Evolutionary conservation across 805 yeast species (phyloP), one percentile per base, ranked within the genome.

Genomic region (Saturnispora serradocipensis): DNA sequence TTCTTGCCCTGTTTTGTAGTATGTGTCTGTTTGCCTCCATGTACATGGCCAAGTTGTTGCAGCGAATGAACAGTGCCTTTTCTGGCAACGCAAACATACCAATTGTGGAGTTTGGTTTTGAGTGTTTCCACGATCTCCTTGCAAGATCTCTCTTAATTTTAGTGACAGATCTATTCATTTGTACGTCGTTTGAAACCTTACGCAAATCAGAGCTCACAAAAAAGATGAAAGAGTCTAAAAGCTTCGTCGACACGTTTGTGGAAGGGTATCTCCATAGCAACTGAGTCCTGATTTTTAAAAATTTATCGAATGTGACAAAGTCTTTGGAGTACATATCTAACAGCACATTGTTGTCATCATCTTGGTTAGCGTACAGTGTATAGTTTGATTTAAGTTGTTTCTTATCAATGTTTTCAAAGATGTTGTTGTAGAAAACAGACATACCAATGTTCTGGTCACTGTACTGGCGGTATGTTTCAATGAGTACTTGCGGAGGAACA

Each of bases 121-220:
- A 73, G 63, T 89, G 96, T 59, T 77, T 78, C 99, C 99, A 93
- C 1, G 96, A 84, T 56, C 95, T 79, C 67, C 98, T 79, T 3
- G 95, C 95, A 53, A 91, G 68, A 61, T 89, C 96, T 61, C 98
- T 79, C 42, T 89, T 77, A 24, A 90, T 74, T 61, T 86, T 86
- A 22, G 77, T 76, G 36, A 82, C 68, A 4, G 88, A 74, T 56
- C 80, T 74, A 53, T 69, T 69, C 24, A 63, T 45, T n/a, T 50
- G 46, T 35, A 48, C 46, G 4, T 34, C 40, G 9, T 46, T 18
- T 56, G 15, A 58, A 56, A 55, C 52, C 53, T 53, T 66, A 52
- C 55, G 64, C 7, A 85, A 76, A 44, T 77, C 73, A 11, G 71
- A 69, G 39, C 80, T 74, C 59, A 86, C 78, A 58, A 85, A 78